Evolutionary conservation across 257 asterid genomes (phyloP), one percentile per base, ranked within the genome.

Genomic region (Thymus quinquecostatus): DNA sequence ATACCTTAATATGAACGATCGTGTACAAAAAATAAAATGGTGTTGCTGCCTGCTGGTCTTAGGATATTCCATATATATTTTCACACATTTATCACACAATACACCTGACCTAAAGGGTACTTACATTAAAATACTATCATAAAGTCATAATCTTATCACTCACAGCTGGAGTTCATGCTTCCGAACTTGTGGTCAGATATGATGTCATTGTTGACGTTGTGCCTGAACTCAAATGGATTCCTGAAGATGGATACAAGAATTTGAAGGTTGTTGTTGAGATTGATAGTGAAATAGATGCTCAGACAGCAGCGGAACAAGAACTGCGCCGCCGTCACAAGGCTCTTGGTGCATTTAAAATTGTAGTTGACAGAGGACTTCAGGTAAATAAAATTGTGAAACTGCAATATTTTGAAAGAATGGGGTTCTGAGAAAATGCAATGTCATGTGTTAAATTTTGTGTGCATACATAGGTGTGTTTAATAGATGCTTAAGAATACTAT

Each of bases 191-290:
- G 75, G 60, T 57, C 72, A 94, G 97, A 72, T 94, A 94, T 68
- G 99, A 94, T 75, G 86, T 91, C 32, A 44, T 86, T 70, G 97
- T 94, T 69, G 99, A 94, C 63, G 95, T 94, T 77, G 88, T 82
- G 28, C 99, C 99, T 62, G 97, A 86, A 78, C 73, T 91, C 78
- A 88, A 89, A 74, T 94, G 99, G 99, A 75, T 60, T 69, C 97
- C 97, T 44, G 97, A 94, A 60, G 83, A 88, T 56, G 97, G 91
- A 48, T 94, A 94, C 96, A 89, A 91, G 85, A 88, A 91, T 78
- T 75, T 91, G 80, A 94, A 94, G 83, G 81, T 94, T 61, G 86
- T 80, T 67, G 97, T 94, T 72, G 96, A 94, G 89, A 83, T 94
- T 76, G 99, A 89, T 77, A 88, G 83, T 69, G 99, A 94, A 64